Percentiles rank a stretch among this genome's conserved stretches.
These are phyloP conservation scores for Xylaria sp. DNA, from an alignment of 2,329 filamentous ascomycete species.

Conservation along the genomic window DNA sequence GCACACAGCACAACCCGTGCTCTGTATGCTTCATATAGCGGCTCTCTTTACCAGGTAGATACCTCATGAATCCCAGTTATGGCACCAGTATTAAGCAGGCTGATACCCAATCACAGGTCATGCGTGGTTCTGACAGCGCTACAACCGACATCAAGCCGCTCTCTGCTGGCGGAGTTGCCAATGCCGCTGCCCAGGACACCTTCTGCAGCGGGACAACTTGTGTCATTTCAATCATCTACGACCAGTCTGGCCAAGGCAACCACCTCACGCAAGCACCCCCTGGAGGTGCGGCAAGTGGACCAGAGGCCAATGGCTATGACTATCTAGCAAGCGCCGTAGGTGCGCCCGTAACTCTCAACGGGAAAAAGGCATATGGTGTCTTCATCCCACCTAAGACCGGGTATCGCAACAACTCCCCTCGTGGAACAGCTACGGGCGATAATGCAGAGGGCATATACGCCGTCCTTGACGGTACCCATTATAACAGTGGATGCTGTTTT, in stretches of 20 bases:
- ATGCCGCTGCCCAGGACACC: constrained; percentile 68
- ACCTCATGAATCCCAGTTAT: neutral
- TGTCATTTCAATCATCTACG: constrained; percentile 72
- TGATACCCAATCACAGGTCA: neutral
- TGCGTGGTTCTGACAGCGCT: constrained; percentile 63
- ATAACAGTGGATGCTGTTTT: constrained; percentile 67
- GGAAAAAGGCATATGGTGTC: constrained; percentile 71
- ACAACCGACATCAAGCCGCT: constrained; percentile 63
- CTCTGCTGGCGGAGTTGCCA: constrained; percentile 69
- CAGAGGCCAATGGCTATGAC: constrained; percentile 67
- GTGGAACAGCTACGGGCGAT: constrained; percentile 65
- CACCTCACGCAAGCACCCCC: constrained; percentile 71
- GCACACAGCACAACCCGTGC: constrained; percentile 73
- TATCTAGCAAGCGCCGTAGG: constrained; percentile 68
- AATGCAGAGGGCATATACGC: constrained; percentile 69
- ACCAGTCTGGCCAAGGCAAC: constrained; percentile 71
- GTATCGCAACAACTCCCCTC: constrained; percentile 68
- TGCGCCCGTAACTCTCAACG: constrained; percentile 70
- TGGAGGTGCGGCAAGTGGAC: constrained; percentile 65
- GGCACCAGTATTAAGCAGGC: neutral
- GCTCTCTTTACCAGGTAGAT: constrained; percentile 68
- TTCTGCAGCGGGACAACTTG: constrained; percentile 72
- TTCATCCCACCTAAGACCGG: constrained; percentile 70
- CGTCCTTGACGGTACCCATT: constrained; percentile 69
- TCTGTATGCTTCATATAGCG: constrained; percentile 61